Evolutionary conservation across 257 asterid species (phyloP), one percentile per base, ranked within the genome.

Genomic region (Solanum pinnatisectum): DNA sequence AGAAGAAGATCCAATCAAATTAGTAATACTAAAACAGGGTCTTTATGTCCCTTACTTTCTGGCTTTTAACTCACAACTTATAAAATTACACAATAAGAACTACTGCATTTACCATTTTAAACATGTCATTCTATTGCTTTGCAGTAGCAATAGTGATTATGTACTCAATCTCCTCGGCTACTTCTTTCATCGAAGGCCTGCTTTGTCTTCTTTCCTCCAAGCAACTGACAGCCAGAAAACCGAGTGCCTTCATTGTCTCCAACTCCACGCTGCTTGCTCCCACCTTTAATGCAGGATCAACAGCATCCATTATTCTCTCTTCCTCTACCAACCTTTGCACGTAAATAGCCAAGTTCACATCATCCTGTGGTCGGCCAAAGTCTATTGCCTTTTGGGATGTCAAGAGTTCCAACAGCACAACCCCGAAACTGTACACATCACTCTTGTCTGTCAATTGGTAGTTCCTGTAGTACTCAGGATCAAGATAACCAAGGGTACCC

Each of bases 111-210:
- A n/a, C 68, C 60, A 16, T 20, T 18, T 10, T 46, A 49, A 81
- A 81, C n/a, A 46, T 52, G 83, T 82, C 27, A 30, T 30, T 30
- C 25, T 30, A 20, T 82, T 82, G 42, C 74, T 88, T 94, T 90
- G 96, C 93, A 36, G 91, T 87, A 13, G 93, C 89, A 39, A 95
- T 90, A 74, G 95, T 93, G 74, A 95, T 93, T n/a, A 96, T 93
- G 86, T 95, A 95, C 83, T 92, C 96, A 15, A 96, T 93, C 93
- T 96, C 99, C 91, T 94, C 98, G 0, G 93, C 90, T 60, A 96
- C 98, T 89, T 96, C 99, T 89, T 95, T 96, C 99, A 96, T 96
- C 30, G 99, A 95, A 6, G 99, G 98, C 92, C 99, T 78, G 49
- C 93, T 94, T 86, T 96, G 99, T 30, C 98, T 90, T 3, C 90